Evolutionary conservation across 2,329 filamentous ascomycete genomes (phyloP).

Genomic region (Hypocreales sp.): DNA sequence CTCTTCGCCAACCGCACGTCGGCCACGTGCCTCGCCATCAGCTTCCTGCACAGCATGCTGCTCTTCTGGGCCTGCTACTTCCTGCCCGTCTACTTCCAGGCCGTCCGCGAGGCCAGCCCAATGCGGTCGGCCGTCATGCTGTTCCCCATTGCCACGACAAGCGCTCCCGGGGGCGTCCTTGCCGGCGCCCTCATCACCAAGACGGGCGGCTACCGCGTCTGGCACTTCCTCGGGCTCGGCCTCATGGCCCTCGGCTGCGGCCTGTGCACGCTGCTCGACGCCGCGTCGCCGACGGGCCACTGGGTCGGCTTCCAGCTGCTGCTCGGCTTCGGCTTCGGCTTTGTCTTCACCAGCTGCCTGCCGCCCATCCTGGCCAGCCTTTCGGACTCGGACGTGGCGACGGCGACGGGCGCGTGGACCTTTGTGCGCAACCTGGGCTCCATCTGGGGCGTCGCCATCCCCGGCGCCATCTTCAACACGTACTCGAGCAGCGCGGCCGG

Average conservation of each 20-base stretch:
- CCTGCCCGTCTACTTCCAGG: conserved; percentile 32
- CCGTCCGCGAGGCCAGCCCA: conserved; percentile 13
- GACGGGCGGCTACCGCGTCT: conserved; percentile 13
- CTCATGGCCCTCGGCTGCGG: conserved; percentile 23
- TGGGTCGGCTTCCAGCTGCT: conserved; percentile 28
- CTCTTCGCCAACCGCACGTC: conserved; percentile 6
- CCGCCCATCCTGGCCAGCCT: conserved; percentile 26
- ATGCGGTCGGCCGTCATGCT: conserved; percentile 14
- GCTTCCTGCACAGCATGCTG: conserved; percentile 16
- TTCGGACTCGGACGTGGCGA: conserved; percentile 18
- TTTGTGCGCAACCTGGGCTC: conserved; percentile 31
- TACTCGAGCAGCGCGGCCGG: conserved; percentile 2
- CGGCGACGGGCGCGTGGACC: conserved; percentile 22
- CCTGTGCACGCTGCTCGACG: conserved; percentile 23
- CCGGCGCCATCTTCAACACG: conserved; percentile 19
- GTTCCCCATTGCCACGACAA: conserved; percentile 13
- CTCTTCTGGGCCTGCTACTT: conserved; percentile 16
- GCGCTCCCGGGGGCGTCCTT: conserved; percentile 11
- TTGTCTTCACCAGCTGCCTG: conserved; percentile 23
- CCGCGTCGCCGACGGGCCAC: conserved; percentile 15
- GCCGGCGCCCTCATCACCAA: conserved; percentile 12
- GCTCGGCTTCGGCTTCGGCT: conserved; percentile 22
- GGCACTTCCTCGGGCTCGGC: conserved; percentile 18
- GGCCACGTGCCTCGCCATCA: conserved; percentile 10
- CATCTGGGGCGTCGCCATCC: conserved; percentile 29